Conservation (phyloP, 371 early-diverging fungal genomes). For the Blastocladiella emersonii region DNA sequence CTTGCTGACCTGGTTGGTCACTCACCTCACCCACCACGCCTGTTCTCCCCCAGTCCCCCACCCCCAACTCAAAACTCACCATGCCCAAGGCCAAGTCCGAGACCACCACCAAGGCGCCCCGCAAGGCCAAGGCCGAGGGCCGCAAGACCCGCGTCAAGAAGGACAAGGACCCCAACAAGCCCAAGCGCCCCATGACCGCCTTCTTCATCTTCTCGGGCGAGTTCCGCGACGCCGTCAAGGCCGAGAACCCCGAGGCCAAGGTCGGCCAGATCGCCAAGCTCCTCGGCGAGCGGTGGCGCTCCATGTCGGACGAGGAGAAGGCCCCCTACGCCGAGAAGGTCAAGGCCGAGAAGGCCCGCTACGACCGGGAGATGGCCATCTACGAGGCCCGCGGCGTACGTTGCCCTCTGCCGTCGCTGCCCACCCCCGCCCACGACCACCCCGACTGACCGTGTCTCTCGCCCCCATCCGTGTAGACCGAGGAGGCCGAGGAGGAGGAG, state of each 20-base stretch:
- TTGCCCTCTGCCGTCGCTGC: no score
- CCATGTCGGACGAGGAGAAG: conserved; percentile 38
- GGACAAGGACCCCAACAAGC: conserved; percentile 45
- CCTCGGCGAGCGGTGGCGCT: conserved; percentile 68
- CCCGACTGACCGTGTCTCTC: no score
- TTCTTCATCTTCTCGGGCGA: conserved; percentile 70
- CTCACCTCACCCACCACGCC: no score
- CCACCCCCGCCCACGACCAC: no score
- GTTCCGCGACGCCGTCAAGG: conserved; percentile 47
- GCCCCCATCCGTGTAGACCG: no score
- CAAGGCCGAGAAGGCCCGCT: no score
- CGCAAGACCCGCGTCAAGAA: conserved; percentile 21
- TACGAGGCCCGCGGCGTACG: no score
- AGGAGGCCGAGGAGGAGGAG: no score
- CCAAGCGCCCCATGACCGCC: conserved; percentile 69
- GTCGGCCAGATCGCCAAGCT: conserved; percentile 45
- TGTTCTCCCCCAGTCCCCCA: not conserved
- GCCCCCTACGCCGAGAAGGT: conserved; percentile 35
- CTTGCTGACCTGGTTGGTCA: no score
- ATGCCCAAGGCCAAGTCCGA: not conserved
- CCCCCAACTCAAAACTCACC: not conserved
- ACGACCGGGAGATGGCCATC: no score
- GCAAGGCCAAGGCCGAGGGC: conserved; percentile 14
- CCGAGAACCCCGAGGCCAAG: conserved; percentile 22
- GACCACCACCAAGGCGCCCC: not conserved